Evolutionary conservation across 169 alveolate genomes (phyloP).

Genomic region (Eimeria sp.): DNA sequence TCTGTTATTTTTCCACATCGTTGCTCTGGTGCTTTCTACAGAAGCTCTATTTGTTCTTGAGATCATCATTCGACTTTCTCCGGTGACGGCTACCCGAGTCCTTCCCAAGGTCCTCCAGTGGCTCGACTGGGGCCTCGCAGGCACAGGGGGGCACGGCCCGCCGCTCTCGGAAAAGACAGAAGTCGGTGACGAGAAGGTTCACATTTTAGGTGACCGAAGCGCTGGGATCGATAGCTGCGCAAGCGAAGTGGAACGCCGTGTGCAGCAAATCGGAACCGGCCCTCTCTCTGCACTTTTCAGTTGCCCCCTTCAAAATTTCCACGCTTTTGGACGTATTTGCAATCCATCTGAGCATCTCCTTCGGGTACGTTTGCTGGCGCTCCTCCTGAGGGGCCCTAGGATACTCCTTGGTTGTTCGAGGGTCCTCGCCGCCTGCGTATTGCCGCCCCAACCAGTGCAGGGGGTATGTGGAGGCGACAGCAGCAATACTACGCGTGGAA

Average conservation of each 20-base stretch:
- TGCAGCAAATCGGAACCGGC: constrained; percentile 1
- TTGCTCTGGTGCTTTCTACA: neutral
- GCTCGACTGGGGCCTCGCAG: constrained; percentile 42
- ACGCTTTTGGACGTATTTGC: constrained; percentile 29
- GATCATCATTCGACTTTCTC: constrained; percentile 48
- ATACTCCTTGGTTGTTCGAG: constrained; percentile 26
- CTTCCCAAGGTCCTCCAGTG: constrained; percentile 48
- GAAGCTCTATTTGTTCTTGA: constrained; percentile 61
- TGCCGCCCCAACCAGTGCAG: neutral
- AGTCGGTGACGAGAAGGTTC: neutral
- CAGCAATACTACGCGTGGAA: constrained; percentile 3
- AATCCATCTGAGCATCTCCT: constrained; percentile 16
- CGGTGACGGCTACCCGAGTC: constrained; percentile 12
- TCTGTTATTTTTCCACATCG: neutral
- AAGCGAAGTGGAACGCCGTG: neutral
- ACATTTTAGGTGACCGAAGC: too few relatives aligned
- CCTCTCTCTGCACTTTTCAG: constrained; percentile 21
- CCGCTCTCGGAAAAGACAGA: neutral
- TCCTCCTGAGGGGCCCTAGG: constrained; percentile 20
- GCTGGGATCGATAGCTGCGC: neutral
- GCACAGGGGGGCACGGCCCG: neutral
- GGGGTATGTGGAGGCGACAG: neutral
- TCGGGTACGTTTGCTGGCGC: constrained; percentile 46
- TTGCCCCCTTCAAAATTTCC: constrained; percentile 18
- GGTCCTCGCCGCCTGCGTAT: constrained; percentile 60